These are phyloP conservation scores for Dryas integrifolia DNA, from an alignment of 331 rosid species.

Conservation along the genomic window DNA sequence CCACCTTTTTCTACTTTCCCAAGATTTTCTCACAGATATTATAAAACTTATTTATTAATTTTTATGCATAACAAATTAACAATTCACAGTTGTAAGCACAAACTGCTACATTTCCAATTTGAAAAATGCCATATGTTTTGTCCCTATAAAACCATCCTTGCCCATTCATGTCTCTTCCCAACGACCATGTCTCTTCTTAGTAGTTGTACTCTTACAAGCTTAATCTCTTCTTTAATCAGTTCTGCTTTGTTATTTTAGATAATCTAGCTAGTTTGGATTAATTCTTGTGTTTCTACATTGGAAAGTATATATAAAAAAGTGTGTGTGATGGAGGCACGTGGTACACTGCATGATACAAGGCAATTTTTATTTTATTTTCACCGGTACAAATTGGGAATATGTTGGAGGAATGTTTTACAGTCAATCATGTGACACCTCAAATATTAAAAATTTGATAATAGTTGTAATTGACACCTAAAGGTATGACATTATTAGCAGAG, in stretches of 20 bases:
- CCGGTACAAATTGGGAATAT: constrained; percentile 5
- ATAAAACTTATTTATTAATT: not conserved
- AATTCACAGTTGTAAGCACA: constrained; percentile 27
- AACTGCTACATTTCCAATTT: constrained; percentile 34
- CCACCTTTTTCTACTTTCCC: constrained; percentile 36
- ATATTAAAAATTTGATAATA: not conserved
- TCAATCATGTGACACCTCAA: constrained; percentile 12
- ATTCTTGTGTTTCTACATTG: not conserved
- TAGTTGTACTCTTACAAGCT: not conserved
- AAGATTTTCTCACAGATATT: constrained; percentile 29
- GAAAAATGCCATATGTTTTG: constrained; percentile 53
- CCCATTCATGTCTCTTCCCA: constrained; percentile 57
- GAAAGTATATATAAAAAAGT: not conserved
- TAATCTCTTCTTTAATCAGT: not conserved
- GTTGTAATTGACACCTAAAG: too few relatives aligned
- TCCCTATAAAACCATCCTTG: constrained; percentile 62
- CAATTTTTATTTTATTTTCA: not conserved
- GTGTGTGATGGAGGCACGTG: constrained; percentile 13
- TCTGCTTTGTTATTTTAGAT: not conserved
- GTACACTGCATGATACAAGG: not conserved
- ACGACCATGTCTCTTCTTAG: constrained; percentile 36
- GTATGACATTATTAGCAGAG: too few relatives aligned
- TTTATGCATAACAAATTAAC: constrained; percentile 8
- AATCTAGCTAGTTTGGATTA: not conserved
- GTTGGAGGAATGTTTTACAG: constrained; percentile 24